Evolutionary conservation across 1,139 yeast genomes (phyloP).

Genomic region (Hyphopichia burtonii): DNA sequence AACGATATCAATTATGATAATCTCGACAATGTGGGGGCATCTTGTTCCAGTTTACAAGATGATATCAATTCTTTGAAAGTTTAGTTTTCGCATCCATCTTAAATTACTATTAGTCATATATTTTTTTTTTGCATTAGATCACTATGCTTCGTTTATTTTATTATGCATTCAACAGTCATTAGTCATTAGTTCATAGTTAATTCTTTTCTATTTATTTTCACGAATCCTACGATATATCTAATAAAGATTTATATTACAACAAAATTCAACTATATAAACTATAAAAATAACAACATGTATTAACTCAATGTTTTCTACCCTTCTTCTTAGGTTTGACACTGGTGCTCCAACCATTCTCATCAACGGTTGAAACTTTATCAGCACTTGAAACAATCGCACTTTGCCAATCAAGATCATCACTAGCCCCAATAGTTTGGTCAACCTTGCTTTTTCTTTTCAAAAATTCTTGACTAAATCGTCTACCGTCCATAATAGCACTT

Average conservation of each 20-base stretch:
- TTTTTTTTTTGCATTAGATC: too few relatives aligned
- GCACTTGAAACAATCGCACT: conserved; percentile 57
- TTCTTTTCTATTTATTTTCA: neutral
- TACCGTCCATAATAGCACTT: conserved; percentile 91
- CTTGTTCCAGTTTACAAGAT: neutral
- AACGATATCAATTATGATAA: conserved; percentile 5
- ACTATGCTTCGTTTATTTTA: neutral
- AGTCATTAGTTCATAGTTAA: neutral
- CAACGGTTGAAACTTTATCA: conserved; percentile 47
- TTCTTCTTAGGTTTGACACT: conserved; percentile 57
- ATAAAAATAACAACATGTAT: neutral
- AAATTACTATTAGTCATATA: too few relatives aligned
- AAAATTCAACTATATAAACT: neutral
- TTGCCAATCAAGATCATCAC: conserved; percentile 64
- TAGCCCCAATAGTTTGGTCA: conserved; percentile 53
- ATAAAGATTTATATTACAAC: neutral
- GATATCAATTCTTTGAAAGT: neutral
- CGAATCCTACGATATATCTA: neutral
- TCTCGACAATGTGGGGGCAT: neutral
- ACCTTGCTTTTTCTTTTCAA: conserved; percentile 72
- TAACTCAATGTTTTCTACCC: conserved; percentile 23
- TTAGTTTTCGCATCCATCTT: neutral
- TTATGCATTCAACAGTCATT: neutral
- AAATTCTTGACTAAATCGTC: conserved; percentile 90
- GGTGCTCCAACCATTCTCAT: conserved; percentile 75